A percentile compares a stretch with the other conserved stretches of the same genome.
Conservation (phyloP, 768 basidiomycete species). For the Pulveroboletus ravenelii region DNA sequence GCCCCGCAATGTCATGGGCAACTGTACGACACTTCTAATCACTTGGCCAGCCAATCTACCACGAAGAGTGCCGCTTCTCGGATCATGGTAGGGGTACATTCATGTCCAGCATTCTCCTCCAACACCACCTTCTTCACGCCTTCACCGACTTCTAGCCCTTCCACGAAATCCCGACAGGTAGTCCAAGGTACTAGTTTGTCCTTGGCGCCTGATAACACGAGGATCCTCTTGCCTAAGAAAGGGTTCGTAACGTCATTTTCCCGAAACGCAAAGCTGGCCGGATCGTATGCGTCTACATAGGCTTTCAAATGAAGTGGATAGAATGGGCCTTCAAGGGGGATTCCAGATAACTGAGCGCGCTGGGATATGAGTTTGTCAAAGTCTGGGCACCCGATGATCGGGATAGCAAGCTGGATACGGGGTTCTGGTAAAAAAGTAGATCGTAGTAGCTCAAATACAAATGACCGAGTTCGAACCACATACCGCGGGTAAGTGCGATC, state of each 20-base stretch:
- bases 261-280: conserved; percentile 40
- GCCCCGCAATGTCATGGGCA: too few relatives aligned
- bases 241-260: conserved; percentile 43
- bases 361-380: conserved; percentile 50
- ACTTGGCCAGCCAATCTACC: conserved; percentile 22
- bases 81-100: conserved; percentile 58
- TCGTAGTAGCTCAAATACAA: background rate
- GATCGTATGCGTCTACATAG: conserved; percentile 45
- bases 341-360: conserved; percentile 45
- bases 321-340: conserved; percentile 47
- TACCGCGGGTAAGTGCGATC: conserved; percentile 54
- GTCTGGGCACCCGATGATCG: conserved; percentile 70
- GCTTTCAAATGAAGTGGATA: conserved; percentile 52
- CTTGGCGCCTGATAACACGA: conserved; percentile 62
- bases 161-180: conserved; percentile 53
- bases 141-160: conserved; percentile 47
- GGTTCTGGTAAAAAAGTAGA: conserved; percentile 32
- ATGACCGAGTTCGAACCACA: background rate
- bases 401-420: conserved; percentile 42
- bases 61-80: conserved; percentile 35
- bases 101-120: conserved; percentile 56
- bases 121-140: conserved; percentile 57
- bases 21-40: background rate
- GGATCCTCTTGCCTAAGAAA: conserved; percentile 66
- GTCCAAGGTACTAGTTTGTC: conserved; percentile 67